Evolutionary conservation across 2,329 filamentous ascomycete genomes (phyloP).

Genomic region (Rhynchosporium graminicola): DNA sequence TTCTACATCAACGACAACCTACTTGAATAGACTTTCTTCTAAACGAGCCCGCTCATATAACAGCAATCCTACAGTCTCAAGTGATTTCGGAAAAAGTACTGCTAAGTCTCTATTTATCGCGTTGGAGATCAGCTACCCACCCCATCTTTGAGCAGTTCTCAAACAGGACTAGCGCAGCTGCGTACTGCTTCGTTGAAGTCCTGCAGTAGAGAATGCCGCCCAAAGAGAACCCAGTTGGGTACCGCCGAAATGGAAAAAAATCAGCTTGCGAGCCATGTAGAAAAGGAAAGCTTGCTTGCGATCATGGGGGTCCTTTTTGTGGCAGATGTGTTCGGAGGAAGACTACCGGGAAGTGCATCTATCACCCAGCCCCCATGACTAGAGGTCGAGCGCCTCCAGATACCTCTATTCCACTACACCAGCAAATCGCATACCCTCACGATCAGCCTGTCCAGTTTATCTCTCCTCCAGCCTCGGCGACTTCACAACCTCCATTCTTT

Average conservation of each 20-base stretch:
- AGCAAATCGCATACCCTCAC: not conserved
- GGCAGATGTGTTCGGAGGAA: slow-evolving; percentile 35
- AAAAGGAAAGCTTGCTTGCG: slow-evolving; percentile 38
- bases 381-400: slow-evolving; percentile 19
- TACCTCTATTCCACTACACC: not conserved
- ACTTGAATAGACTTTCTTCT: not conserved
- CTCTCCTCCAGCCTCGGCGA: slow-evolving; percentile 2
- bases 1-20: not conserved
- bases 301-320: slow-evolving; percentile 35
- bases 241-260: slow-evolving; percentile 38
- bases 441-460: not conserved
- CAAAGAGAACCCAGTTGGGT: slow-evolving; percentile 25
- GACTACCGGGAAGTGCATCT: slow-evolving; percentile 33
- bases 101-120: not conserved
- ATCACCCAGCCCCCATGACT: slow-evolving; percentile 38
- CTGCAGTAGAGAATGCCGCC: slow-evolving; percentile 19
- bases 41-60: not conserved
- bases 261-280: slow-evolving; percentile 39
- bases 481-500: slow-evolving; percentile 7
- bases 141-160: not conserved
- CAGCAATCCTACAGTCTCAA: no score
- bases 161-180: slow-evolving; percentile 2
- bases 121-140: not conserved
- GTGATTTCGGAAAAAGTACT: not conserved
- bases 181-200: not conserved